Evolutionary conservation across 1,284 basidiomycete species (phyloP).

Genomic region (Austropuccinia psidii): DNA sequence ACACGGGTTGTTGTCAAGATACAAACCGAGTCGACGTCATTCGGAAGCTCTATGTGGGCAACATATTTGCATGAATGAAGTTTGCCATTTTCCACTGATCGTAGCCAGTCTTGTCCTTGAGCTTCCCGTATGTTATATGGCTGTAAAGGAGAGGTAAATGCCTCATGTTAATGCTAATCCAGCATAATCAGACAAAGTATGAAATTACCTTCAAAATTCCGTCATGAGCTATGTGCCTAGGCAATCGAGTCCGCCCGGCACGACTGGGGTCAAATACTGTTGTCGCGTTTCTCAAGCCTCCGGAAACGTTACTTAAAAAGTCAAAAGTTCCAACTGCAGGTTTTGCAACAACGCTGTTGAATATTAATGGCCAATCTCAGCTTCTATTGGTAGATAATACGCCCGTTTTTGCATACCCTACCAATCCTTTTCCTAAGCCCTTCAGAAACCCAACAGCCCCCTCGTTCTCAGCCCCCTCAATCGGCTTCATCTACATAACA

Average conservation of each 20-base stretch:
- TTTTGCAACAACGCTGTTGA: conserved; percentile 74
- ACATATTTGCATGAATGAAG: conserved; percentile 81
- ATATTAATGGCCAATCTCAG: conserved; percentile 28
- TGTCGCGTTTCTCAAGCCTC: conserved; percentile 91
- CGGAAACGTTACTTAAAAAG: conserved; percentile 72
- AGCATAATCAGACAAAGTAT: neutral
- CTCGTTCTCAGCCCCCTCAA: conserved; percentile 90
- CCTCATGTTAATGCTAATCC: conserved; percentile 21
- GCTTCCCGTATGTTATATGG: conserved; percentile 83
- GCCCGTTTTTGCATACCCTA: conserved; percentile 59
- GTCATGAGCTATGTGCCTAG: conserved; percentile 76
- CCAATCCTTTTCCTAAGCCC: conserved; percentile 90
- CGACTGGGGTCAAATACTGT: conserved; percentile 93
- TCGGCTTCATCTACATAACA: conserved; percentile 67
- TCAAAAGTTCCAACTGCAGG: conserved; percentile 96
- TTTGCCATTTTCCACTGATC: conserved; percentile 75
- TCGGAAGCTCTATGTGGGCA: conserved; percentile 76
- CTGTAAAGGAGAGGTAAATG: conserved; percentile 52
- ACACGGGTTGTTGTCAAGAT: conserved; percentile 71
- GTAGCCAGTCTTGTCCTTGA: conserved; percentile 91
- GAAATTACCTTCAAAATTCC: conserved; percentile 68
- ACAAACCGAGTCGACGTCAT: conserved; percentile 67
- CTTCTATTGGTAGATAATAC: conserved; percentile 38
- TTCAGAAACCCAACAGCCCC: conserved; percentile 96
- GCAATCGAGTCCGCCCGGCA: conserved; percentile 79